Base-by-base conservation (phyloP, 2,329 filamentous ascomycete genomes). In the Pestalotiopsis sp. region DNA sequence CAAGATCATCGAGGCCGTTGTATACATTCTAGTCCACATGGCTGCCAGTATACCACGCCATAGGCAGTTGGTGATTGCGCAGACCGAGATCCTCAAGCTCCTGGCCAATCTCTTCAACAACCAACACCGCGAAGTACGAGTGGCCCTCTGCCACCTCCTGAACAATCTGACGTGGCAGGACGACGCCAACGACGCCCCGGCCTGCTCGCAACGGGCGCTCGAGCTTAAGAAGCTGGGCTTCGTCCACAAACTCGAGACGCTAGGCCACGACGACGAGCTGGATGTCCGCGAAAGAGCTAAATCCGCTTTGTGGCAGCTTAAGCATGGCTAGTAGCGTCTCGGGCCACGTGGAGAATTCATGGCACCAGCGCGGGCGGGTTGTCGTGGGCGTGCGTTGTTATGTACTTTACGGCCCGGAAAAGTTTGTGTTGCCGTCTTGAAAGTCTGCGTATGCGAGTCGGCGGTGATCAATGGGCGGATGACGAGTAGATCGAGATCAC, bases 161-260 rank as follows among this genome's bases (percentile, higher is more conserved):
- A 92, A 91, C 77, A 98, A 98, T 77, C 86, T 99, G 58, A 92
- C 93, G 0, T 97, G 92, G 85, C 86, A 91, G 70, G 95, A 98
- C 70, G 91, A 95, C 74, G 85, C 87, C 6, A 85, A 81, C 38
- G 94, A 97, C 73, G 82, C 85, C 23, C 82, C 85, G 25, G 88
- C 87, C 11, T 93, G 92, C 70, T 84, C 87, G 38, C 86, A 91
- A 73, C 87, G 96, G 66, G 91, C 91, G 0, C 78, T 82, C 13
- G 90, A 92, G 76, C 84, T 99, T 59, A 88, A 89, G 77, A 87
- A 88, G 66, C 80, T 96, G 31, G 94, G 94, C 0, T 92, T 95
- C 71, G 82, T 91, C 66, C 84, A 87, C 39, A 91, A 89, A 73
- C 84, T 95, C 71, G 85, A 89, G 77, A 83, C 81, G 71, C 80